Evolutionary conservation across 495 filamentous ascomycete species (phyloP).

Genomic region (Talaromyces adpressus): DNA sequence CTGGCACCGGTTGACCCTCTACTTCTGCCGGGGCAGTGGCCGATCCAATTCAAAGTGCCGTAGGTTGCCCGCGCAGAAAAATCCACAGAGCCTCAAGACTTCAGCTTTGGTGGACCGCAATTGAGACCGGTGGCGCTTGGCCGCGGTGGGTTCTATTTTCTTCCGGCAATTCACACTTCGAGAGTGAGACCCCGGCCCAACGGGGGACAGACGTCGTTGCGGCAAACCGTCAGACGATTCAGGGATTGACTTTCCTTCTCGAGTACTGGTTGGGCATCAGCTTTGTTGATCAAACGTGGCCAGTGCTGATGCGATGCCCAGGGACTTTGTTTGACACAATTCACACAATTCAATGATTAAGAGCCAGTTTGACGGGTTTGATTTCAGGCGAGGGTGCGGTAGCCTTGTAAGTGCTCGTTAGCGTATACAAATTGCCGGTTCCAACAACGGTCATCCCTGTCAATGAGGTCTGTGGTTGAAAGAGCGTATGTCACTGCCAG

Average conservation of each 20-base stretch:
- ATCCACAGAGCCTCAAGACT: background rate
- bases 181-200: background rate
- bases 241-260: conserved; percentile 2
- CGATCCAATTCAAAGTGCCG: background rate
- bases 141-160: background rate
- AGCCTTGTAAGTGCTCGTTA: background rate
- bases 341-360: background rate
- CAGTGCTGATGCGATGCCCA: background rate
- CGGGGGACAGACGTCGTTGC: background rate
- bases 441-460: background rate
- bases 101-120: background rate
- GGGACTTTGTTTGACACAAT: background rate
- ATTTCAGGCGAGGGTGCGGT: background rate
- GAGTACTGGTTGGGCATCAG: background rate
- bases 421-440: background rate
- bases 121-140: background rate
- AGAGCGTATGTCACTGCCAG: background rate
- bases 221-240: background rate
- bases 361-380: background rate
- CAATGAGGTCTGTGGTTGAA: background rate
- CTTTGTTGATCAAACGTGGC: background rate
- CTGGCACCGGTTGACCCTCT: background rate
- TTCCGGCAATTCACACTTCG: background rate
- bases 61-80: background rate
- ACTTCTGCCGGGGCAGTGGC: background rate